Conservation (phyloP, 768 basidiomycete genomes). For the Leccinum boreale region DNA sequence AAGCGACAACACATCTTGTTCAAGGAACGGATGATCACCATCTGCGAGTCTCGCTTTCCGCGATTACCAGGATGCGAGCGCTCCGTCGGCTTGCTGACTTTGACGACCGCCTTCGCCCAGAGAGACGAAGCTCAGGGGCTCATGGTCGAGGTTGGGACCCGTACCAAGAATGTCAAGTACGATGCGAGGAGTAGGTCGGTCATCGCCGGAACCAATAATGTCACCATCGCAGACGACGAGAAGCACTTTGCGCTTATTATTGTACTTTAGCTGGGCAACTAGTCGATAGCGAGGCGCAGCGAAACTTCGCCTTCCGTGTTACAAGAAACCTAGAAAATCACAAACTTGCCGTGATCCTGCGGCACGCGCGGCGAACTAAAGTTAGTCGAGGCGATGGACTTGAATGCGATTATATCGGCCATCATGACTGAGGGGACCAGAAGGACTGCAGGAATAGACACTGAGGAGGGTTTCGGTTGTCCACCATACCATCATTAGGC, state of each 20-base stretch:
- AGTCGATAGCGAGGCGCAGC: constrained; percentile 86
- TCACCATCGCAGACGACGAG: constrained; percentile 96
- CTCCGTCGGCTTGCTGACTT: constrained; percentile 94
- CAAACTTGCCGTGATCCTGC: constrained; percentile 94
- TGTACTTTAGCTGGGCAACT: constrained; percentile 92
- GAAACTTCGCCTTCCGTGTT: constrained; percentile 94
- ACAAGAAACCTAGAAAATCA: constrained; percentile 97
- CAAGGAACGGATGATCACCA: constrained; percentile 94
- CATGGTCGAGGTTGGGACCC: constrained; percentile 89
- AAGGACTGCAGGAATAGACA: constrained; percentile 88
- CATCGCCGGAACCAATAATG: constrained; percentile 96
- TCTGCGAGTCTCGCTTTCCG: constrained; percentile 98
- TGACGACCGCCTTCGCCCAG: constrained; percentile 91
- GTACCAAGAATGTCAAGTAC: constrained; percentile 97
- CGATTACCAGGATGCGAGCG: constrained; percentile 90
- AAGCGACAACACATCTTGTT: constrained; percentile 65
- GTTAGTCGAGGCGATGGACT: constrained; percentile 88
- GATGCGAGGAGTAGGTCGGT: constrained; percentile 93
- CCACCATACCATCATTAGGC: constrained; percentile 68
- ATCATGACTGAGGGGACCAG: constrained; percentile 87
- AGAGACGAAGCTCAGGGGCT: constrained; percentile 90
- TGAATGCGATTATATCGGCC: constrained; percentile 95
- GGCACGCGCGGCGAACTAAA: constrained; percentile 78
- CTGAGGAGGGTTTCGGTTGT: constrained; percentile 88
- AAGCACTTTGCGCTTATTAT: constrained; percentile 95